Evolutionary conservation across 495 filamentous ascomycete species (phyloP).

Genomic region (Peziza echinospora): DNA sequence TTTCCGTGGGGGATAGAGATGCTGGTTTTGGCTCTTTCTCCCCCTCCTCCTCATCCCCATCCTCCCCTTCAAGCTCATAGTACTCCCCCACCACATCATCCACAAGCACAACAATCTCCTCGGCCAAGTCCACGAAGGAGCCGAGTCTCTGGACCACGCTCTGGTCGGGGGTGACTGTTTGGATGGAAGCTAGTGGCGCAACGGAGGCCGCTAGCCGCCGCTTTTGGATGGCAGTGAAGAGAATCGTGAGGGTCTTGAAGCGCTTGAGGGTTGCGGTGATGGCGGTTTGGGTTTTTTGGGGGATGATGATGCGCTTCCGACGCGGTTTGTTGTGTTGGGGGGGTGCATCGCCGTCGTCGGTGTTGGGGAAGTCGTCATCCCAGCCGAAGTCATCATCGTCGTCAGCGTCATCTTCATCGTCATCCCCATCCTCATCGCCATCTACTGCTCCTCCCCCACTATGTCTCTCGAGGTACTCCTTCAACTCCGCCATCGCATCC

Average conservation of each 20-base stretch:
- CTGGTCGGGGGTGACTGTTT: background rate
- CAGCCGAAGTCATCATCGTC: background rate
- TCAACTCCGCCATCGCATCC: constrained; percentile 44
- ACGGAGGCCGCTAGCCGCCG: background rate
- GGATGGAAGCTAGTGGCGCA: background rate
- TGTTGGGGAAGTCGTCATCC: background rate
- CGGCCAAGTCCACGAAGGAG: background rate
- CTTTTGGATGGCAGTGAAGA: background rate
- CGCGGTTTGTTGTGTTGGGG: background rate
- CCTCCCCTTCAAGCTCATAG: background rate
- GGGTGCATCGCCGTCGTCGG: too few relatives aligned
- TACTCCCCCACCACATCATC: background rate
- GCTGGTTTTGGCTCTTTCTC: background rate
- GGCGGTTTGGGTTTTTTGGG: background rate
- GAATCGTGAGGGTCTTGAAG: background rate
- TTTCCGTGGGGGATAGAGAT: background rate
- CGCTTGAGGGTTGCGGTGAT: background rate
- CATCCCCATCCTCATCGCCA: background rate
- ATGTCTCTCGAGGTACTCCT: constrained; percentile 24
- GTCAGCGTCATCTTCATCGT: background rate
- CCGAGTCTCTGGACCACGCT: background rate
- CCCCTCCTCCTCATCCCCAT: background rate
- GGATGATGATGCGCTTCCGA: background rate
- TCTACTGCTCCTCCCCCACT: too few relatives aligned
- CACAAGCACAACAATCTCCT: background rate